A percentile compares a stretch with the other conserved stretches of the same genome.
These are phyloP conservation scores for Chalara sp. DNA, from an alignment of 2,329 filamentous ascomycete species.

Conservation along the genomic window DNA sequence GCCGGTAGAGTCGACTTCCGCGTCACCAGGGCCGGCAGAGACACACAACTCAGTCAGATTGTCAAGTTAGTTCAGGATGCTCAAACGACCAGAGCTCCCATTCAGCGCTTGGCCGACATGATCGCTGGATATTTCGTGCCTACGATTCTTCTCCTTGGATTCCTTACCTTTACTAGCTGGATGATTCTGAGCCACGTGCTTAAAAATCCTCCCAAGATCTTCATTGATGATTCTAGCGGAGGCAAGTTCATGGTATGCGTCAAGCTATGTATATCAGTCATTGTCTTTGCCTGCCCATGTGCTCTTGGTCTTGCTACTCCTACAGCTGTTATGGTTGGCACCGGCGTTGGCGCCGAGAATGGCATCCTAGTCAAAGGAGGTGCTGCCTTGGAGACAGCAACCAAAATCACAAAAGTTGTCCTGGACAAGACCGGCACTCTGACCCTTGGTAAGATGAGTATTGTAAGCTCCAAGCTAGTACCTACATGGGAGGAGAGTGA, in stretches of 20 bases:
- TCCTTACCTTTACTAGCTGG: slow-evolving; percentile 83
- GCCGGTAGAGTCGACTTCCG: slow-evolving; percentile 87
- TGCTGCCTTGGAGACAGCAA: slow-evolving; percentile 82
- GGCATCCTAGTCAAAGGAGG: slow-evolving; percentile 98
- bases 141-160: slow-evolving; percentile 74
- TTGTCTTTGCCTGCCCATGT: slow-evolving; percentile 96
- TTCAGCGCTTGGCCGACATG: slow-evolving; percentile 84
- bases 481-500: slow-evolving; percentile 63
- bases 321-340: slow-evolving; percentile 97
- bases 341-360: slow-evolving; percentile 90
- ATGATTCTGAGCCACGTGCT: slow-evolving; percentile 90
- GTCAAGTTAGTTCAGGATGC: slow-evolving; percentile 97
- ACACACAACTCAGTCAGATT: slow-evolving; percentile 96
- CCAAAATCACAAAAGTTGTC: slow-evolving; percentile 82
- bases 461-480: slow-evolving; percentile 64
- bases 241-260: slow-evolving; percentile 95
- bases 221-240: slow-evolving; percentile 71
- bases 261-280: slow-evolving; percentile 96
- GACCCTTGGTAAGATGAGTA: slow-evolving; percentile 92
- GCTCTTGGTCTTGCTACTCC: slow-evolving; percentile 93
- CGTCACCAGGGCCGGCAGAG: slow-evolving; percentile 84
- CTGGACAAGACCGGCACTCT: slow-evolving; percentile 96
- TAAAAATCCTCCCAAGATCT: slow-evolving; percentile 79
- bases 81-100: slow-evolving; percentile 88
- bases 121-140: slow-evolving; percentile 94